phyloP scores from a whole-genome alignment of 768 basidiomycete genomes.

The Albatrellus ellisii region DNA sequence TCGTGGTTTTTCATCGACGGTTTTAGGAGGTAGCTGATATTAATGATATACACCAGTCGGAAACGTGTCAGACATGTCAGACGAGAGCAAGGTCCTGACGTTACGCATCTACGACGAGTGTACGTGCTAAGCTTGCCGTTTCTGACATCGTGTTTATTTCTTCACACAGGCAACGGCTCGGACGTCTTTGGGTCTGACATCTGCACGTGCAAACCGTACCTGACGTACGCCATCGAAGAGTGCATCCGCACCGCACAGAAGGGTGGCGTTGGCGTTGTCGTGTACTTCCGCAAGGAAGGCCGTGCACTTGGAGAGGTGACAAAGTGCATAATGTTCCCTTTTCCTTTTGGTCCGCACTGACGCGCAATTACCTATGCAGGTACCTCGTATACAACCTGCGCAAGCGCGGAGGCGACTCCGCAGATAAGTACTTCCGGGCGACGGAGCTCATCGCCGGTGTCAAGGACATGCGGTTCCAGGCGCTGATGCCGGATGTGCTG shows the following conservation, averaged over 20 bases:
- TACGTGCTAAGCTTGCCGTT: slow-evolving; percentile 20
- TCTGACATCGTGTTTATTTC: neutral
- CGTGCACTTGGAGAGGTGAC: slow-evolving; percentile 89
- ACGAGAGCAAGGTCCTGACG: slow-evolving; percentile 69
- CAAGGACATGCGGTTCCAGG: slow-evolving; percentile 92
- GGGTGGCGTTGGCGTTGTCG: slow-evolving; percentile 84
- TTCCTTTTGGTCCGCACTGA: neutral
- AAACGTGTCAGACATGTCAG: slow-evolving; percentile 62
- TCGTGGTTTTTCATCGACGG: too few relatives aligned
- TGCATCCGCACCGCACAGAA: slow-evolving; percentile 73
- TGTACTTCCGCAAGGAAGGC: slow-evolving; percentile 93
- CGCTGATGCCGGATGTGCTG: slow-evolving; percentile 90
- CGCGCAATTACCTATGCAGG: slow-evolving; percentile 23
- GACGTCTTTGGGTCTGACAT: too few relatives aligned
- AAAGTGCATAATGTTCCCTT: slow-evolving; percentile 38
- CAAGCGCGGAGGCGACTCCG: slow-evolving; percentile 88
- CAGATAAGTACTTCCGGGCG: too few relatives aligned
- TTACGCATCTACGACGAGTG: slow-evolving; percentile 93
- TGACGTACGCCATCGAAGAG: slow-evolving; percentile 87
- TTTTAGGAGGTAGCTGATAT: slow-evolving; percentile 3
- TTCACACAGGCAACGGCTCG: slow-evolving; percentile 32
- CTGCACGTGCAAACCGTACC: slow-evolving; percentile 87
- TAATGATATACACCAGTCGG: slow-evolving; percentile 41
- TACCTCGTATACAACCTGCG: slow-evolving; percentile 95
- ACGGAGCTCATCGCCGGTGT: slow-evolving; percentile 91